phyloP scores from a whole-genome alignment of 208 protist species.

The Vickermania spadyakhi region DNA sequence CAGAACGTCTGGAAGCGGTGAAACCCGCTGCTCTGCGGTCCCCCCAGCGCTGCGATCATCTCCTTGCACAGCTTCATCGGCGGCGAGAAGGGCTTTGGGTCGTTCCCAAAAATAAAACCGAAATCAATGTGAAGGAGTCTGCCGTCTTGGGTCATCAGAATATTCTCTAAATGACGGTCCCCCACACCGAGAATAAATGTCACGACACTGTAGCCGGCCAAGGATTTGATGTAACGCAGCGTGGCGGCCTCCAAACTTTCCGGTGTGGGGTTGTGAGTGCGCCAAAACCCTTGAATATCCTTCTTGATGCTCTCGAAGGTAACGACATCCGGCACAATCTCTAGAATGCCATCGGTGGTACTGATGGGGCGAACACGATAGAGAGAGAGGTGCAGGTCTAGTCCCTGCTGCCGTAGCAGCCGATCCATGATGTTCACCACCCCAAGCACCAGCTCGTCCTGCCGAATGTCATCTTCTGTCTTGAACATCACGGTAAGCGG shows the following conservation, averaged over 20 bases:
- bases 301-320: slow-evolving; percentile 72
- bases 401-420: slow-evolving; percentile 86
- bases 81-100: slow-evolving; percentile 95
- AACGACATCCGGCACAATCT: slow-evolving; percentile 77
- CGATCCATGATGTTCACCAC: slow-evolving; percentile 86
- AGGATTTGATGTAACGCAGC: slow-evolving; percentile 94
- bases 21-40: slow-evolving; percentile 60
- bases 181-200: slow-evolving; percentile 97
- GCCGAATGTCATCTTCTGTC: slow-evolving; percentile 93
- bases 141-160: slow-evolving; percentile 90
- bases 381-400: slow-evolving; percentile 92
- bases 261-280: slow-evolving; percentile 60
- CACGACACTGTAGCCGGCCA: slow-evolving; percentile 95
- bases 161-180: slow-evolving; percentile 95
- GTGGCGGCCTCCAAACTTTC: slow-evolving; percentile 58
- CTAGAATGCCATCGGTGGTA: slow-evolving; percentile 62
- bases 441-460: slow-evolving; percentile 97
- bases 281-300: slow-evolving; percentile 63
- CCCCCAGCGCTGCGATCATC: slow-evolving; percentile 85
- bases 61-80: slow-evolving; percentile 95
- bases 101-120: slow-evolving; percentile 95
- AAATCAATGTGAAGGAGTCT: slow-evolving; percentile 98
- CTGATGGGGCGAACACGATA: slow-evolving; percentile 90
- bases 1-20: slow-evolving; percentile 84
- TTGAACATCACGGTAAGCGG: slow-evolving; percentile 88